Conservation (phyloP, 148 eudicot species). For the Vaccinium darrowii region DNA sequence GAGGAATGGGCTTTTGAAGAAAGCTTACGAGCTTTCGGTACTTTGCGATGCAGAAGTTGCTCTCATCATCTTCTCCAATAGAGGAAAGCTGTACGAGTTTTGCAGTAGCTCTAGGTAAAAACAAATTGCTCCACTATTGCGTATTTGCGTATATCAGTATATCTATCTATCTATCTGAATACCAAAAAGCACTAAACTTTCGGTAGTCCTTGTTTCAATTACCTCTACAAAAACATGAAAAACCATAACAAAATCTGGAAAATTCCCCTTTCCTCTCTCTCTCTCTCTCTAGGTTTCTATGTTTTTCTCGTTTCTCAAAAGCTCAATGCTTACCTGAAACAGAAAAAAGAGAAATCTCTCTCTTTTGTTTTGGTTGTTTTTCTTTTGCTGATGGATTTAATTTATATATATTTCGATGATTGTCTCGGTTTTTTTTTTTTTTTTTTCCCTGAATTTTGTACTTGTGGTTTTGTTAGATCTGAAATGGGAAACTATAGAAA, state of each 20-base stretch:
- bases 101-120: conserved; percentile 41
- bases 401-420: conserved; percentile 31
- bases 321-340: no score
- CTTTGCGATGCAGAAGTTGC: conserved; percentile 34
- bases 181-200: not conserved
- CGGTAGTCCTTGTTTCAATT: not conserved
- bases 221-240: not conserved
- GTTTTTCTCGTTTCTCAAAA: no score
- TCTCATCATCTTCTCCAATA: conserved; percentile 36
- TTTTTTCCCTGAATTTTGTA: conserved; percentile 19
- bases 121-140: no score
- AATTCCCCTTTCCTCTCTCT: no score
- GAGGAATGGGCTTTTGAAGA: conserved; percentile 34
- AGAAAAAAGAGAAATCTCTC: no score
- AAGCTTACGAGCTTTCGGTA: conserved; percentile 36
- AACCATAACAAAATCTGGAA: not conserved
- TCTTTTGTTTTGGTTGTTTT: not conserved
- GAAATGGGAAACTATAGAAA: conserved; percentile 38
- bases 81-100: conserved; percentile 36
- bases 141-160: no score
- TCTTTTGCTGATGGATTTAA: conserved; percentile 1
- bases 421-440: conserved; percentile 32
- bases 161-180: not conserved
- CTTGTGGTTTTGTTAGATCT: conserved; percentile 45
- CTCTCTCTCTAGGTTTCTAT: no score